phyloP scores from a whole-genome alignment of 225 moss, liverwort and hornwort species.

The Straminergon stramineum region DNA sequence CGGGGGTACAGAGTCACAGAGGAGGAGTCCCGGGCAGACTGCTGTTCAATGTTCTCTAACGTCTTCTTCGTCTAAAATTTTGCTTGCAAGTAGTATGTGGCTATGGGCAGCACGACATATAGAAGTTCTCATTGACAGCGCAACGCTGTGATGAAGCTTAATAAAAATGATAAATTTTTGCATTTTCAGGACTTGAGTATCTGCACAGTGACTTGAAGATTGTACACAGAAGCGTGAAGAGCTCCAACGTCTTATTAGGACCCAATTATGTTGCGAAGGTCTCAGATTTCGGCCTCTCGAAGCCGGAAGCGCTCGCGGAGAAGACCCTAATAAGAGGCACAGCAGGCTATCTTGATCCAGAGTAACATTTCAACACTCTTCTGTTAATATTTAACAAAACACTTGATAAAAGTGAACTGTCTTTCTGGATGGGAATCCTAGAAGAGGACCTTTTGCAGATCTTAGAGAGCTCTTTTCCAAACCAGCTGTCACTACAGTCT shows the following conservation, averaged over 20 bases:
- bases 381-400: background rate
- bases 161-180: background rate
- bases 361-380: constrained; percentile 25
- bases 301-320: constrained; percentile 6
- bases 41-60: background rate
- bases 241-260: constrained; percentile 60
- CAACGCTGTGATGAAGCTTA: background rate
- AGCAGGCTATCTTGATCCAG: constrained; percentile 75
- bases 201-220: constrained; percentile 52
- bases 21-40: background rate
- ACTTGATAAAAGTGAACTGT: background rate
- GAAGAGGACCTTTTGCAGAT: background rate
- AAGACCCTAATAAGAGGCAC: constrained; percentile 46
- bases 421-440: background rate
- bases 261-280: constrained; percentile 47
- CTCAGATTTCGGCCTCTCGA: constrained; percentile 52
- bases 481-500: background rate
- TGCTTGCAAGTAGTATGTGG: background rate
- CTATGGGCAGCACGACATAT: background rate
- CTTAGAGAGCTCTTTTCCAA: background rate
- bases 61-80: background rate
- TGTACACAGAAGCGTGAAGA: constrained; percentile 60
- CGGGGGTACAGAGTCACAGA: background rate
- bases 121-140: background rate
- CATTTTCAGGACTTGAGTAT: constrained; percentile 49